Percentiles rank a stretch among this genome's conserved stretches.
Evolutionary conservation across 2,329 filamentous ascomycete genomes (phyloP).

Genomic region (Biscogniauxia marginata): DNA sequence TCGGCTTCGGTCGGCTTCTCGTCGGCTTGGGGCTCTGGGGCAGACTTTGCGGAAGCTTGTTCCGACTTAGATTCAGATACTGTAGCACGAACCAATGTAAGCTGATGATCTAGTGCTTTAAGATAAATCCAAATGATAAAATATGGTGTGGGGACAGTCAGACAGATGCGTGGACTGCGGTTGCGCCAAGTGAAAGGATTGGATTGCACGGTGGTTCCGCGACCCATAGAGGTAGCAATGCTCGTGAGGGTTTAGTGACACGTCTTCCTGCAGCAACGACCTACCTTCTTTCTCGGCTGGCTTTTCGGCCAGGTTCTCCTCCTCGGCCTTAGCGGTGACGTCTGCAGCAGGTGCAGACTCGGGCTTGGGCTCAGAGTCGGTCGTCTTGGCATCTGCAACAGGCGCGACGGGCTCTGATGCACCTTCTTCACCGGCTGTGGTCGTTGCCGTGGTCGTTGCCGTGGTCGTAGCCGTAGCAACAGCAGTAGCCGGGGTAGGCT

Average conservation of each 20-base stretch:
- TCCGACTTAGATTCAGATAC: constrained; percentile 10
- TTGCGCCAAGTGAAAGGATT: background rate
- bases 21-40: constrained; percentile 25
- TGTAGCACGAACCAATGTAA: constrained; percentile 24
- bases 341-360: constrained; percentile 15
- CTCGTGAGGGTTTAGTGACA: constrained; percentile 5
- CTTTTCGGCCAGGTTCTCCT: constrained; percentile 14
- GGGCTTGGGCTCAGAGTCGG: constrained; percentile 18
- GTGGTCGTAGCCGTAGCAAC: constrained; percentile 1
- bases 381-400: constrained; percentile 20
- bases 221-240: constrained; percentile 1
- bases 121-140: background rate
- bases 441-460: too few relatives aligned
- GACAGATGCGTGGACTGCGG: constrained; percentile 5
- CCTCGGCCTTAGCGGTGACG: constrained; percentile 11
- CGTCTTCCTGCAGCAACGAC: constrained; percentile 6
- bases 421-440: constrained; percentile 7
- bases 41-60: constrained; percentile 5
- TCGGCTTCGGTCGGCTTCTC: constrained; percentile 30
- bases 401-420: constrained; percentile 23
- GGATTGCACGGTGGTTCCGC: background rate
- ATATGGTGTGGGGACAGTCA: background rate
- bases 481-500: constrained; percentile 15
- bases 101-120: background rate
- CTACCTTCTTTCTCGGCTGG: constrained; percentile 21